phyloP scores from a whole-genome alignment of 2,329 filamentous ascomycete genomes.

The Capronia epimyces region DNA sequence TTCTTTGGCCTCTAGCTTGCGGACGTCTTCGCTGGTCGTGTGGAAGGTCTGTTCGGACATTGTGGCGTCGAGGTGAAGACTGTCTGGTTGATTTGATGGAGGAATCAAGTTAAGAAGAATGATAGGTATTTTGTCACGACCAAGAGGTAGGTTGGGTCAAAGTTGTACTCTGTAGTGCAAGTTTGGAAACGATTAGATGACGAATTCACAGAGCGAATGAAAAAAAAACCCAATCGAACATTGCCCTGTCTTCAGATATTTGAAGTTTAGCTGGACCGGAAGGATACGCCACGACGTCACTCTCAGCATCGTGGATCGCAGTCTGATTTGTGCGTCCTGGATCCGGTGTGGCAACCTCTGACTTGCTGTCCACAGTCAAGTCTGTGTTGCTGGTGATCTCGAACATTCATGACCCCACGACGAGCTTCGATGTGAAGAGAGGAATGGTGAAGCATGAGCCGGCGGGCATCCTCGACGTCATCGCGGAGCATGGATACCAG shows the following conservation, averaged over 20 bases:
- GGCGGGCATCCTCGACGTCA: background rate
- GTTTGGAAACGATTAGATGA: background rate
- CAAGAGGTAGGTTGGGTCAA: background rate
- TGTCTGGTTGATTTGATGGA: background rate
- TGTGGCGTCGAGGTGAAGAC: background rate
- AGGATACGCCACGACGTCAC: background rate
- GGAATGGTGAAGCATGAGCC: background rate
- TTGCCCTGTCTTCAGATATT: background rate
- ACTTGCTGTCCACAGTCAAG: background rate
- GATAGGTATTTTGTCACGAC: background rate
- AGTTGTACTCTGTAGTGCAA: no score
- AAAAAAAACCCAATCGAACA: background rate
- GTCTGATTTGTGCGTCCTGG: background rate
- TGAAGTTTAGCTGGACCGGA: background rate
- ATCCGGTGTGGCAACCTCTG: background rate
- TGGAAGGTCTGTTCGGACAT: conserved; percentile 41
- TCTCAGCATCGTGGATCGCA: background rate
- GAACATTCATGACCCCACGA: background rate
- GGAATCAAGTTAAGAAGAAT: background rate
- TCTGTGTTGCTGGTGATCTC: no score
- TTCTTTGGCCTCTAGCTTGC: conserved; percentile 43
- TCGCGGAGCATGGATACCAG: background rate
- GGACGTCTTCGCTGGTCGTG: conserved; percentile 46
- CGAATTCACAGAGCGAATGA: background rate
- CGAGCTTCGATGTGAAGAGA: background rate